Conservation (phyloP, 2,329 filamentous ascomycete species). For the Arthroderma sp. region DNA sequence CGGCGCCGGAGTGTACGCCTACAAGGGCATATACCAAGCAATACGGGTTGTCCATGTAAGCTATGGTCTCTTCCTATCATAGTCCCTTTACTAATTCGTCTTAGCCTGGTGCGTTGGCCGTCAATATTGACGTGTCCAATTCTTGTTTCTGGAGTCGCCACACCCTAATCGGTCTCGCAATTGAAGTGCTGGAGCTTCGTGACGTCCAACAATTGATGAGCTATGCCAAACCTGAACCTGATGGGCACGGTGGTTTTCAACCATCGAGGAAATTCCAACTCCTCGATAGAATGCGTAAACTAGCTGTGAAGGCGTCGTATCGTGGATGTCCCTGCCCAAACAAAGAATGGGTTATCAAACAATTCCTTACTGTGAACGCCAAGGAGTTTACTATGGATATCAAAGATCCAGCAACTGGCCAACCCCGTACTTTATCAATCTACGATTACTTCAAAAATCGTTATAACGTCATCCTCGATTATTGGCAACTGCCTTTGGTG, state of each 20-base stretch:
- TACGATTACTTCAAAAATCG: slow-evolving; percentile 41
- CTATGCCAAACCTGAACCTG: slow-evolving; percentile 13
- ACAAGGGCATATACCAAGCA: slow-evolving; percentile 82
- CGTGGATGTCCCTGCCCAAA: slow-evolving; percentile 19
- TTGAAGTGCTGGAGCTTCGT: slow-evolving; percentile 19
- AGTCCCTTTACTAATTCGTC: slow-evolving; percentile 13
- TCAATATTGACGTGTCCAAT: slow-evolving; percentile 89
- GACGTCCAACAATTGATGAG: slow-evolving; percentile 21
- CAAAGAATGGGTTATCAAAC: slow-evolving; percentile 39
- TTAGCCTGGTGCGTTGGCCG: slow-evolving; percentile 51
- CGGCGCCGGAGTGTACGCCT: slow-evolving; percentile 56
- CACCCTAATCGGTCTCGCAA: slow-evolving; percentile 23
- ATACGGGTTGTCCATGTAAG: slow-evolving; percentile 58
- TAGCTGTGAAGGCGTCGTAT: slow-evolving; percentile 27
- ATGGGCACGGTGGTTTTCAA: slow-evolving; percentile 15
- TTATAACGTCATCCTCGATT: slow-evolving; percentile 37
- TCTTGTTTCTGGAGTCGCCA: slow-evolving; percentile 64
- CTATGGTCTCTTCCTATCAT: background rate
- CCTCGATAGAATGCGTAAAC: slow-evolving; percentile 21
- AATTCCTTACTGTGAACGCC: slow-evolving; percentile 32
- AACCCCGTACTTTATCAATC: slow-evolving; percentile 42
- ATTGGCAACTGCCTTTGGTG: slow-evolving; percentile 41
- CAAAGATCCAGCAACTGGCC: slow-evolving; percentile 27
- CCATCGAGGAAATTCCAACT: slow-evolving; percentile 15
- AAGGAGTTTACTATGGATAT: slow-evolving; percentile 31